Conservation (phyloP, 1,284 basidiomycete species). For the Sphagnurus paluster region DNA sequence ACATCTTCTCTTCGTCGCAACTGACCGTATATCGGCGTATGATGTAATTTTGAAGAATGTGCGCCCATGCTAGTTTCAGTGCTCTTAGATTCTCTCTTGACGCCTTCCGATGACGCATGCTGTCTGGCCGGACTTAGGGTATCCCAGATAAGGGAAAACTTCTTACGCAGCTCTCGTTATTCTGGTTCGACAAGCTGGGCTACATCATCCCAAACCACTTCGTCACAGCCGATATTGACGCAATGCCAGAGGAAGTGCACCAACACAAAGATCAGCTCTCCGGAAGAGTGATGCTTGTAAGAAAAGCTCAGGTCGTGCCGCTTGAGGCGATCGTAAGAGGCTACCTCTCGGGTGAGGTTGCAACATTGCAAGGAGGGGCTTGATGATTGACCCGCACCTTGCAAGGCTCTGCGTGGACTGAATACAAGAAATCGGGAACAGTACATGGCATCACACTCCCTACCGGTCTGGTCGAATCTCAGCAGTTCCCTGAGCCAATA, state of each 20-base stretch:
- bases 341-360: slow-evolving; percentile 94
- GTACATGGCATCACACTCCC: slow-evolving; percentile 87
- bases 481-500: slow-evolving; percentile 80
- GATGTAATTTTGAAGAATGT: slow-evolving; percentile 95
- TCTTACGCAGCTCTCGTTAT: slow-evolving; percentile 87
- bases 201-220: slow-evolving; percentile 87
- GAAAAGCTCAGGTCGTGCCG: slow-evolving; percentile 86
- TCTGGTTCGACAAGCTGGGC: slow-evolving; percentile 90
- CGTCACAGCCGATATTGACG: slow-evolving; percentile 69
- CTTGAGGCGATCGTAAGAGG: slow-evolving; percentile 98
- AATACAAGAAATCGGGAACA: slow-evolving; percentile 88
- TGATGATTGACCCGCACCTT: no score
- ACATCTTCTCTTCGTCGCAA: slow-evolving; percentile 86
- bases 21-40: slow-evolving; percentile 95
- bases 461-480: slow-evolving; percentile 81
- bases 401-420: slow-evolving; percentile 96
- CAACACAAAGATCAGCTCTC: slow-evolving; percentile 74
- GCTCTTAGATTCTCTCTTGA: slow-evolving; percentile 9
- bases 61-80: slow-evolving; percentile 29
- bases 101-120: slow-evolving; percentile 12
- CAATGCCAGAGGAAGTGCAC: slow-evolving; percentile 75
- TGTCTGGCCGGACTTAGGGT: slow-evolving; percentile 54
- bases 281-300: slow-evolving; percentile 90
- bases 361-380: no score
- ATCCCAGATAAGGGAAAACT: slow-evolving; percentile 94